Evolutionary conservation across 2,329 filamentous ascomycete species (phyloP), one percentile per base, ranked within the genome.

Genomic region (Sporothrix pseudoabietina): DNA sequence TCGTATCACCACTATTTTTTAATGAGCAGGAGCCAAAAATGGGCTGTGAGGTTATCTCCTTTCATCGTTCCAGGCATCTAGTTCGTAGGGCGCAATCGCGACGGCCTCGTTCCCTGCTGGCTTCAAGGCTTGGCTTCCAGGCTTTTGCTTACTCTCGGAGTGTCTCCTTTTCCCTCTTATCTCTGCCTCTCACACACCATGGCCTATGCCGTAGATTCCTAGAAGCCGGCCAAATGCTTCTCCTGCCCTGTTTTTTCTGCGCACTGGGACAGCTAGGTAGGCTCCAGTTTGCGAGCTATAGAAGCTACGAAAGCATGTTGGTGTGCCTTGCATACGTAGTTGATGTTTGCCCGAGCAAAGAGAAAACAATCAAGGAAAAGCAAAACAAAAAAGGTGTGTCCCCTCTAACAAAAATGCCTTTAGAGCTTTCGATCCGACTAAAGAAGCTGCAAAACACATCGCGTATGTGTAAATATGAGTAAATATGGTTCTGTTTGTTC

Each of bases 201-300:
- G n/a, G n/a, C n/a, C n/a, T n/a, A n/a, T n/a, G n/a, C n/a, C n/a
- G 39, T 66, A 30, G 22, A 66, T 66, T 66, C 61, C 61, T 47
- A 32, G 35, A 35, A 41, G 26, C 55, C 30, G 55, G 30, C 22
- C 1, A 19, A 66, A 66, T 8, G 61, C 59, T 44, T 44, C 59
- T 44, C 3, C 9, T 65, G 59, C 61, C 61, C n/a, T 66, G 39
- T 44, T 66, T n/a, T 65, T 66, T 35, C 35, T 30, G 61, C 9
- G 35, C 35, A 7, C 55, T 10, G 10, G 55, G 12, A 49, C 44
- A 4, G 14, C 52, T 55, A n/a, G n/a, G 55, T 35, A 8, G 57
- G n/a, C 39, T 14, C 61, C 61, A 47, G 39, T 66, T 30, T 65
- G 61, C 59, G 44, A n/a, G 59, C n/a, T 41, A 44, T 19, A n/a